phyloP scores from a whole-genome alignment of 176 grass and related monocot genomes.

The Melocanna baccifera region DNA sequence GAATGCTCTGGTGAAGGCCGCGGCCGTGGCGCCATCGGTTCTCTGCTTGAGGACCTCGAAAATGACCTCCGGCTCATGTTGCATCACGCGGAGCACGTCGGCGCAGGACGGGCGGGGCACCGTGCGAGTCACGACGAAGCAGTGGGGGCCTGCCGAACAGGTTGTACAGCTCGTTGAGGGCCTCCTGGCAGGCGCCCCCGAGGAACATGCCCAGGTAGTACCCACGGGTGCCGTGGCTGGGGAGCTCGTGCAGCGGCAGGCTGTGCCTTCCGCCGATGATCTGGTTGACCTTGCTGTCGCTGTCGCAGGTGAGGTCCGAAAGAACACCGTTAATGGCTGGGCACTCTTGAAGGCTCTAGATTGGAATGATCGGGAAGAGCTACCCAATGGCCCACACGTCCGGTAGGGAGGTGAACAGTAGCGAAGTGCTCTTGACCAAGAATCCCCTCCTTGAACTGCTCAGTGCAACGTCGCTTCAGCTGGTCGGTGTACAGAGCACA shows the following conservation, averaged over 20 bases:
- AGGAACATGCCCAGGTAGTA: slow-evolving; percentile 99
- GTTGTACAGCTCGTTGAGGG: slow-evolving; percentile 83
- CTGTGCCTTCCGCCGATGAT: slow-evolving; percentile 75
- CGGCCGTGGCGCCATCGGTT: slow-evolving; percentile 30
- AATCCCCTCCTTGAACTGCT: slow-evolving; percentile 83
- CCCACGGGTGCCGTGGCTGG: slow-evolving; percentile 34
- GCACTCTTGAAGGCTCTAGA: slow-evolving; percentile 69
- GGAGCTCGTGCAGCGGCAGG: slow-evolving; percentile 76
- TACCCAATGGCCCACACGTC: slow-evolving; percentile 94
- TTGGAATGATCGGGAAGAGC: slow-evolving; percentile 82
- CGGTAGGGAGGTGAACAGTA: slow-evolving; percentile 87
- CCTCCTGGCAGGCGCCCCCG: slow-evolving; percentile 96
- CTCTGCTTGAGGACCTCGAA: slow-evolving; percentile 76
- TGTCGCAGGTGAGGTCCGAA: slow-evolving; percentile 90
- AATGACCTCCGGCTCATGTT: slow-evolving; percentile 93
- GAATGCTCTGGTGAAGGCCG: slow-evolving; percentile 48
- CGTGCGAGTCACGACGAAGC: slow-evolving; percentile 78
- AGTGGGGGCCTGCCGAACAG: slow-evolving; percentile 85
- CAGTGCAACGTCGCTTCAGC: slow-evolving; percentile 68
- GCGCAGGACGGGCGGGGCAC: slow-evolving; percentile 65
- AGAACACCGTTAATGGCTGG: slow-evolving; percentile 60
- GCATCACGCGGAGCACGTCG: slow-evolving; percentile 85
- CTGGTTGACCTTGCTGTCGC: slow-evolving; percentile 74
- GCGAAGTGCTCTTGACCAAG: slow-evolving; percentile 74
- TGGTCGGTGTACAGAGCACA: slow-evolving; percentile 70